Evolutionary conservation across 495 filamentous ascomycete genomes (phyloP).

Genomic region (Hamigera avellanea): DNA sequence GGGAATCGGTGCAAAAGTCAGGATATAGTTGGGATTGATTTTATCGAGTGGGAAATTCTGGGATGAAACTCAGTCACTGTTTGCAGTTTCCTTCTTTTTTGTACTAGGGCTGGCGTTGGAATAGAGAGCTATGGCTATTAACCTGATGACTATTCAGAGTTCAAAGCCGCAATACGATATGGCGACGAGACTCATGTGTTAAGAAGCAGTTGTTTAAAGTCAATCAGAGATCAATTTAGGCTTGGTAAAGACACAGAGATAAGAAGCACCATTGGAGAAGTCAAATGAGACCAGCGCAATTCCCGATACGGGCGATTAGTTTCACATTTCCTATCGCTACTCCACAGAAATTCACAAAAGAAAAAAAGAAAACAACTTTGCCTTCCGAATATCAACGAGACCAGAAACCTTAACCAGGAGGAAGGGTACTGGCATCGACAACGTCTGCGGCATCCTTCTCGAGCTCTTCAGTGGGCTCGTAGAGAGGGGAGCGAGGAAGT

Average conservation of each 20-base stretch:
- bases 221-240: neutral
- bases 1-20: constrained; percentile 64
- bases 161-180: too few species aligned
- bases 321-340: too few species aligned
- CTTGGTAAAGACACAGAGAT: neutral
- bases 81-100: too few species aligned
- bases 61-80: too few species aligned
- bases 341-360: too few species aligned
- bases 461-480: constrained; percentile 56
- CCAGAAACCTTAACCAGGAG: constrained; percentile 65
- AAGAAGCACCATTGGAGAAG: too few species aligned
- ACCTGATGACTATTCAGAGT: too few species aligned
- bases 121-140: too few species aligned
- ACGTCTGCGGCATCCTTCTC: constrained; percentile 82
- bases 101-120: too few species aligned
- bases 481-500: constrained; percentile 81
- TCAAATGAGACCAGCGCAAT: too few species aligned
- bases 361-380: too few species aligned
- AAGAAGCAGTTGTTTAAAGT: neutral
- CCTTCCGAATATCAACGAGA: neutral
- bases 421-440: constrained; percentile 84
- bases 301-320: too few species aligned
- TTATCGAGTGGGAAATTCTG: neutral
- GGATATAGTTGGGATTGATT: constrained; percentile 28
- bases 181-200: neutral